phyloP scores from a whole-genome alignment of 2,329 filamentous ascomycete species.

The Colletotrichum aenigma region DNA sequence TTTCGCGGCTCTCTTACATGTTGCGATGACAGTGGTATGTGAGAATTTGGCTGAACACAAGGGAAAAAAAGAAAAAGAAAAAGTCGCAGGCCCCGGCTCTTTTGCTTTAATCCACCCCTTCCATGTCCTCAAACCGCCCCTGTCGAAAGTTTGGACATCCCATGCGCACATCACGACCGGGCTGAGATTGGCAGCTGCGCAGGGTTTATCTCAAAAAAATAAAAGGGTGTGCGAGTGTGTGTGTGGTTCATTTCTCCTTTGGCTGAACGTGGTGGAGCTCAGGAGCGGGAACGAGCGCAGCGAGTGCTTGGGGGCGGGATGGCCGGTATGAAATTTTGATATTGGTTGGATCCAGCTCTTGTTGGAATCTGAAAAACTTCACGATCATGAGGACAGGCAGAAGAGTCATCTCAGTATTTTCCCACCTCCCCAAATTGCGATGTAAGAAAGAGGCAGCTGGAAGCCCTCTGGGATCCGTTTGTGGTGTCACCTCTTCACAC shows the following conservation, averaged over 20 bases:
- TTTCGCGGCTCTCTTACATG: neutral
- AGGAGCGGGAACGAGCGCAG: neutral
- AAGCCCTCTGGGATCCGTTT: neutral
- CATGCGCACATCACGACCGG: constrained; percentile 3
- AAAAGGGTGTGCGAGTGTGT: neutral
- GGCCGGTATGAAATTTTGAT: neutral
- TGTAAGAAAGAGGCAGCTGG: neutral
- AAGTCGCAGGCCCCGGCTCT: neutral
- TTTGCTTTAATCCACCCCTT: neutral
- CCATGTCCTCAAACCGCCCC: neutral
- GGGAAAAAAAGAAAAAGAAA: neutral
- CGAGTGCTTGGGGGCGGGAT: neutral
- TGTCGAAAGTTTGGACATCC: neutral
- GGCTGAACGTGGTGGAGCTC: neutral
- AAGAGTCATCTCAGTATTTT: neutral
- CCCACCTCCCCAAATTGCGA: neutral
- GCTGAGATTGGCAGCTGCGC: neutral
- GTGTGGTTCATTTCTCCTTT: neutral
- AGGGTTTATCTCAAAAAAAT: neutral
- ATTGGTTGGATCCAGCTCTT: neutral
- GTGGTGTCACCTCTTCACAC: neutral
- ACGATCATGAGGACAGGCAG: neutral
- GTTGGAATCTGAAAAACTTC: neutral
- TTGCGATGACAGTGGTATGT: neutral
- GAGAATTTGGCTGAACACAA: neutral